Evolutionary conservation across 352 stramenopile genomes (phyloP), one percentile per base, ranked within the genome.

Genomic region (Globisporangium yorkense): DNA sequence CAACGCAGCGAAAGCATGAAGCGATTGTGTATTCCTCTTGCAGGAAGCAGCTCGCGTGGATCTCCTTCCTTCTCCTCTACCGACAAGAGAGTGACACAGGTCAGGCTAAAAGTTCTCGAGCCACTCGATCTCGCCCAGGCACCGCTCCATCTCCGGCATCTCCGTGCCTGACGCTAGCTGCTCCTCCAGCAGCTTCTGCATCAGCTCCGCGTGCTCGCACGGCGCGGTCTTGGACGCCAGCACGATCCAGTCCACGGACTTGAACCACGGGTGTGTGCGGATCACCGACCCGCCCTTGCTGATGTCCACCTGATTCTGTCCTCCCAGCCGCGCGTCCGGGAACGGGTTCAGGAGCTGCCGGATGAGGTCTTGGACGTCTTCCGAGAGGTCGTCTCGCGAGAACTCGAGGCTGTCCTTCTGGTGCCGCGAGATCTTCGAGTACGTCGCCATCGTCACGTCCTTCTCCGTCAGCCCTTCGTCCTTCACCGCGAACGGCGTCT

Each of bases 391-490:
- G 31, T 82, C 71, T 0, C 70, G 61, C 20, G 59, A 18, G 44
- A 90, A 90, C 51, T 71, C 68, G 16, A 92, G 68, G 16, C 67
- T 67, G 21, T 77, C 69, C 50, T 88, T 87, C 54, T 84, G 75
- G 61, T 89, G 81, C 2, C 84, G 75, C 2, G 79, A 89, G 54
- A 94, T 92, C 67, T 92, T 94, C 13, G 84, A 94, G 67, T 94
- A 94, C 40, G 91, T 78, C 5, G 80, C 84, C 77, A 94, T 90
- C 6, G 76, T 80, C 55, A 91, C 73, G 68, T 94, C 82, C 55
- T 90, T 90, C 33, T 96, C 86, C 53, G 73, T 87, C 41, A 88
- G 58, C 39, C 77, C 75, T 50, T 86, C 72, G 31, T 77, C 77
- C 57, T 78, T 84, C 56, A 83, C 68, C 0, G 70, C 74, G 62